phyloP scores from a whole-genome alignment of 1,284 basidiomycete species.

The Leccinum subspadiceum region DNA sequence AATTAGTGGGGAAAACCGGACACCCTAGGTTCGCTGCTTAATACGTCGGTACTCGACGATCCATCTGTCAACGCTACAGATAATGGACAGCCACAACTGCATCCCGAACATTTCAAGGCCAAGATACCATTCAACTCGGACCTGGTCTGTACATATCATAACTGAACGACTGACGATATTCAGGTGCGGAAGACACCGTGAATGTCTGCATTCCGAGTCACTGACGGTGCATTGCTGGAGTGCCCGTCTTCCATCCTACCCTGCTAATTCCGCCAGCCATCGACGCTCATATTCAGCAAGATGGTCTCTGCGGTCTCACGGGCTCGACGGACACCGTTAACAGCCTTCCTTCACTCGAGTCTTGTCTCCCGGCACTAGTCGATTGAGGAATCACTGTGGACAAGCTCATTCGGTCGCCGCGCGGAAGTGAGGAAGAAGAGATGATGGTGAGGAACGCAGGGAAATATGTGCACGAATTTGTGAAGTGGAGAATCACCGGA shows the following conservation, averaged over 20 bases:
- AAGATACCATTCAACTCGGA: conserved; percentile 48
- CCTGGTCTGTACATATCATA: conserved; percentile 59
- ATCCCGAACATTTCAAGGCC: conserved; percentile 56
- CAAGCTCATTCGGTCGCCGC: conserved; percentile 46
- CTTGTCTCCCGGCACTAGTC: conserved; percentile 55
- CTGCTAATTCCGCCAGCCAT: conserved; percentile 36
- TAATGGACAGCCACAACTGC: conserved; percentile 14
- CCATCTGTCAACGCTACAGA: conserved; percentile 2
- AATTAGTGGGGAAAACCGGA: conserved; percentile 69
- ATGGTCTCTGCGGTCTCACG: conserved; percentile 55
- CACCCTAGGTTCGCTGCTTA: conserved; percentile 48
- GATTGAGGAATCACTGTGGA: conserved; percentile 70
- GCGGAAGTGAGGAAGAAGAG: conserved; percentile 38
- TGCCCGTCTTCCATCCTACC: conserved; percentile 63
- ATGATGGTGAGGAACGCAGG: conserved; percentile 50
- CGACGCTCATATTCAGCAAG: neutral
- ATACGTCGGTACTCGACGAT: conserved; percentile 40
- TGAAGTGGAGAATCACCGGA: conserved; percentile 37
- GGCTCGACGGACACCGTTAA: conserved; percentile 68
- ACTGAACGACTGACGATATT: conserved; percentile 84
- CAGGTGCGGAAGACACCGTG: conserved; percentile 50
- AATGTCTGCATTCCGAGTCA: conserved; percentile 53
- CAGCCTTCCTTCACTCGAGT: conserved; percentile 60
- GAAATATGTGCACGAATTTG: conserved; percentile 57
- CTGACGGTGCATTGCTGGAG: conserved; percentile 62